Conservation (phyloP, 176 grass and related monocot species). For the Phyllostachys edulis region DNA sequence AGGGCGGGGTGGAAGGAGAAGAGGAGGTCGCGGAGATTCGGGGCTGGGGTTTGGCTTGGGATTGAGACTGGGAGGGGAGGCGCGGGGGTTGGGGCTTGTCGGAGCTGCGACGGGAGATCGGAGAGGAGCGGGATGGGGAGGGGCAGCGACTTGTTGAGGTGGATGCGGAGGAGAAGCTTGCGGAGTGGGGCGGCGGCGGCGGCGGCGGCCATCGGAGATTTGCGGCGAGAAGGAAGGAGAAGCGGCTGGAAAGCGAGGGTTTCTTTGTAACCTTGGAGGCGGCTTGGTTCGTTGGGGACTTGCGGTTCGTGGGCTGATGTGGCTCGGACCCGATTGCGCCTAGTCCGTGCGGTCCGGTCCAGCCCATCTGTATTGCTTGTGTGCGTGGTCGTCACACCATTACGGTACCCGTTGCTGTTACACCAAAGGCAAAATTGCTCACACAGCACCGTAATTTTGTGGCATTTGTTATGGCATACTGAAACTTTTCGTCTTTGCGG, state of each 20-base stretch:
- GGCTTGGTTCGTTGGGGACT: no score
- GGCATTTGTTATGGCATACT: no score
- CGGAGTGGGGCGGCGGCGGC: constrained; percentile 37
- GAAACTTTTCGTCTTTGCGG: no score
- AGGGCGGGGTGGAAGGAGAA: constrained; percentile 42
- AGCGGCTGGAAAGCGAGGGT: constrained; percentile 1
- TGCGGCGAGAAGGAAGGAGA: not conserved
- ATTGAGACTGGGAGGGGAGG: not conserved
- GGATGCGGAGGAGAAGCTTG: constrained; percentile 34
- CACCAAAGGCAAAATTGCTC: no score
- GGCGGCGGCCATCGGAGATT: constrained; percentile 43
- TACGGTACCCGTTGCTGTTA: no score
- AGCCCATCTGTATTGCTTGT: no score
- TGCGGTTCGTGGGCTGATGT: not conserved
- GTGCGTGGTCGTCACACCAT: no score
- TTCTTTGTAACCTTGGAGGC: not conserved
- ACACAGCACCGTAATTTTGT: no score
- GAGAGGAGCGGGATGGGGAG: constrained; percentile 26
- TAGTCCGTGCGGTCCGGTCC: no score
- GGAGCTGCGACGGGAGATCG: constrained; percentile 11
- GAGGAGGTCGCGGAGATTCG: constrained; percentile 42
- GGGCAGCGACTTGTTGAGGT: constrained; percentile 31
- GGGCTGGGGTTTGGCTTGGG: not conserved
- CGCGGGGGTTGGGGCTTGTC: not conserved
- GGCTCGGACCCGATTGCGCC: no score